A percentile compares a stretch with the other conserved stretches of the same genome.
Conservation (phyloP, 306 rosid genomes). For the Malus fusca region DNA sequence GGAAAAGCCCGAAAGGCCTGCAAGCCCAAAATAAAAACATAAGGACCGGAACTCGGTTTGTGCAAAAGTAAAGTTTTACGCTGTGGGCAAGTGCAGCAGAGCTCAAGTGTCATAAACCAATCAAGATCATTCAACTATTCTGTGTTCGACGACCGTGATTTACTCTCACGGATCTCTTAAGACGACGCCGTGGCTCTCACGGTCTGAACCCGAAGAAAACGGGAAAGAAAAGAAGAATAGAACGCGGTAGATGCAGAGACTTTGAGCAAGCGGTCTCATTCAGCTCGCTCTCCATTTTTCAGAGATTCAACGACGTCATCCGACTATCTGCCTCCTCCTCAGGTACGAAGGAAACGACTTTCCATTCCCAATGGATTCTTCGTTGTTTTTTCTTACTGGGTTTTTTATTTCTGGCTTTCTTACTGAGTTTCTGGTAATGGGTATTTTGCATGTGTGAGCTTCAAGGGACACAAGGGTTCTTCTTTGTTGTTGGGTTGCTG, state of each 20-base stretch:
- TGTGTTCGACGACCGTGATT: neutral
- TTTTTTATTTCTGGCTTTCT: conserved; percentile 10
- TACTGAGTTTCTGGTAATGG: conserved; percentile 29
- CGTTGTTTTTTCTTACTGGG: neutral
- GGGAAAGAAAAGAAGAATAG: conserved; percentile 27
- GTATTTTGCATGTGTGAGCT: conserved; percentile 47
- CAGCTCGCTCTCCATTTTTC: conserved; percentile 17
- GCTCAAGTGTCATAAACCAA: no score
- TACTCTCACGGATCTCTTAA: no score
- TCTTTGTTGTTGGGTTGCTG: conserved; percentile 22
- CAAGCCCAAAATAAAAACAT: no score
- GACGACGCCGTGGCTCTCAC: neutral
- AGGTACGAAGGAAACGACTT: conserved; percentile 34
- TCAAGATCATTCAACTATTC: no score
- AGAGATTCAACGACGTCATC: conserved; percentile 28
- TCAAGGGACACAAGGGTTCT: conserved; percentile 7
- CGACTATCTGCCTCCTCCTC: conserved; percentile 29
- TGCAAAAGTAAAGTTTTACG: no score
- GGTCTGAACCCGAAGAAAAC: neutral
- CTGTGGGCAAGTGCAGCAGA: no score
- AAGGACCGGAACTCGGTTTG: no score
- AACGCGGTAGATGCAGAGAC: conserved; percentile 91
- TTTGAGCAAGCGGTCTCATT: conserved; percentile 16
- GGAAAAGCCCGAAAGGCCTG: no score
- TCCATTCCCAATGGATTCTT: conserved; percentile 3